Percentiles rank a stretch among this genome's conserved stretches.
phyloP scores from a whole-genome alignment of 352 stramenopile genomes.

The Elongisporangium anandrum region DNA sequence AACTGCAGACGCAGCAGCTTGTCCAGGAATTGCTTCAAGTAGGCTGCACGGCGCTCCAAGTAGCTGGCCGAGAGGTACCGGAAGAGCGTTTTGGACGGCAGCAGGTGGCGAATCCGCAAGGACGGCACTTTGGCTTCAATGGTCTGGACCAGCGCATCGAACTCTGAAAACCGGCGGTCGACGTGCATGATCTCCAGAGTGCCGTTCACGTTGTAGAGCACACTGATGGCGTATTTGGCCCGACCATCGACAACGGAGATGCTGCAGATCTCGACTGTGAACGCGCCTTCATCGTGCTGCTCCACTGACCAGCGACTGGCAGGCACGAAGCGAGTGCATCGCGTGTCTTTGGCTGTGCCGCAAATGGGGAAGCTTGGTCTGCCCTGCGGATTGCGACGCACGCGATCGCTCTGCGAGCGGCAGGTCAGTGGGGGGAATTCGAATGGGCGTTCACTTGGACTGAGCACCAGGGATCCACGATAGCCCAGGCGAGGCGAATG shows the following conservation, averaged over 20 bases:
- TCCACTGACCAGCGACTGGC: slow-evolving; percentile 45
- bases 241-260: slow-evolving; percentile 39
- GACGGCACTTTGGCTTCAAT: slow-evolving; percentile 55
- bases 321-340: slow-evolving; percentile 58
- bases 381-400: slow-evolving; percentile 1
- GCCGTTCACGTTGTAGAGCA: slow-evolving; percentile 44
- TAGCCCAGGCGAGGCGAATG: slow-evolving; percentile 14
- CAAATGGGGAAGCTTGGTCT: not conserved
- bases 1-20: slow-evolving; percentile 52
- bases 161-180: slow-evolving; percentile 68
- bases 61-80: slow-evolving; percentile 47
- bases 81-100: slow-evolving; percentile 78
- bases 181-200: slow-evolving; percentile 39
- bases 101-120: slow-evolving; percentile 35
- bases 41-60: slow-evolving; percentile 51
- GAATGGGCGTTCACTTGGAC: slow-evolving; percentile 22
- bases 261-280: slow-evolving; percentile 68
- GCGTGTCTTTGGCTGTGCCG: not conserved
- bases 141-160: slow-evolving; percentile 42
- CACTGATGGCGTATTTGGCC: slow-evolving; percentile 59
- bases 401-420: slow-evolving; percentile 12
- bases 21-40: slow-evolving; percentile 64
- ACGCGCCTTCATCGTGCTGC: slow-evolving; percentile 39
- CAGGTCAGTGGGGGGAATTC: slow-evolving; percentile 10
- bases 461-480: slow-evolving; percentile 14